phyloP scores from a whole-genome alignment of 257 asterid species.

The Solanum lycopersicoides region DNA sequence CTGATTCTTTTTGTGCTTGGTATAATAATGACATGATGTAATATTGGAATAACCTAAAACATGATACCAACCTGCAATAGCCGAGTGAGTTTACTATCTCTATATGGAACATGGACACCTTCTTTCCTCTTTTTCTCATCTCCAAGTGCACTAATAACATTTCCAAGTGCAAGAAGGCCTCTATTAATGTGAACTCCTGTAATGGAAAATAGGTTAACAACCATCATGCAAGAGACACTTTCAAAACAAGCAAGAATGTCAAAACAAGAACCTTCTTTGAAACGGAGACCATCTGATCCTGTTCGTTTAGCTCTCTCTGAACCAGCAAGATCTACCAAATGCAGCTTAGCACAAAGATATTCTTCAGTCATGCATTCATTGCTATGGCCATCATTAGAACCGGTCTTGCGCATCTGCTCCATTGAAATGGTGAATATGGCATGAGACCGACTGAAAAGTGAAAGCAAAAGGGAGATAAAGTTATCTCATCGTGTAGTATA shows the following conservation, averaged over 20 bases:
- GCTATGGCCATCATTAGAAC: slow-evolving; percentile 31
- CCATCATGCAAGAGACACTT: background rate
- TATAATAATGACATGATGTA: background rate
- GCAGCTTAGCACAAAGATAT: slow-evolving; percentile 95
- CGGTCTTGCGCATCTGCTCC: slow-evolving; percentile 81
- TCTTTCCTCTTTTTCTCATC: slow-evolving; percentile 97
- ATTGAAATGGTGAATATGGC: slow-evolving; percentile 97
- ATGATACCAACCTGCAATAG: slow-evolving; percentile 68
- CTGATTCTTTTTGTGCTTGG: background rate
- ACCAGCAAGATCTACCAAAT: slow-evolving; percentile 99
- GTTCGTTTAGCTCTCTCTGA: slow-evolving; percentile 99
- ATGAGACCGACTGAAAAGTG: slow-evolving; percentile 79
- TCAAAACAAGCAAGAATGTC: background rate
- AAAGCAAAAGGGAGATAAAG: background rate
- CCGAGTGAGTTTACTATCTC: slow-evolving; percentile 99
- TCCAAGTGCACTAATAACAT: slow-evolving; percentile 97
- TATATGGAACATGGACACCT: slow-evolving; percentile 90
- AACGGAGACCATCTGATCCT: slow-evolving; percentile 97
- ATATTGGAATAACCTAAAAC: background rate
- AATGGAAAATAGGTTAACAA: slow-evolving; percentile 3
- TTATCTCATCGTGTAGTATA: background rate
- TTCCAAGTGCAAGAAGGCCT: slow-evolving; percentile 98
- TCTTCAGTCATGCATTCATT: slow-evolving; percentile 80
- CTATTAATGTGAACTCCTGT: slow-evolving; percentile 97
- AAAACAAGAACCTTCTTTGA: slow-evolving; percentile 70